Base-by-base conservation (phyloP, 768 basidiomycete species). In the Pleurotus djamor region DNA sequence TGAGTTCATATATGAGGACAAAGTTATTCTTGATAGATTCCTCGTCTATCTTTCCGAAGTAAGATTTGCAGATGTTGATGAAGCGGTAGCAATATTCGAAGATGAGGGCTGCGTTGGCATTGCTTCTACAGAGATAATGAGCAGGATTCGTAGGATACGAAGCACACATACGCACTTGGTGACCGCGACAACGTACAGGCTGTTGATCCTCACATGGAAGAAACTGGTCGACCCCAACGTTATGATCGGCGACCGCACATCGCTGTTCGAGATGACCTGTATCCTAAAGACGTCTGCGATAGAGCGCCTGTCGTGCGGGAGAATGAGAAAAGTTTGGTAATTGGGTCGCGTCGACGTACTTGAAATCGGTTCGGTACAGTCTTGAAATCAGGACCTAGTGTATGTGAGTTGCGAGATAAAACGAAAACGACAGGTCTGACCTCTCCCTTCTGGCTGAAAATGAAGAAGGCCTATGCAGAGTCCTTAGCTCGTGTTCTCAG, bases 21-120 rank as follows among this genome's bases (percentile, higher is more conserved):
- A 99, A 99, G 76, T 99, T 99, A 73, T 96, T 98, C 87, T 98
- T 99, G 64, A 99, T 89, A 17, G 92, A 85, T 72, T 98, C 96
- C 71, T 99, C 97, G 68, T 99, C 97, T 21, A 99, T 85, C 75
- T 98, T 98, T 48, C 96, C 94, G 76, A 98, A 99, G 79, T 99
- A 99, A 5, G 93, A 88, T 71, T 93, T 91, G 62, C 89, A 90
- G 65, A 98, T 97, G 62, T 88, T 85, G 71, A 96, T 94, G 74
- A 99, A 96, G 36, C 94, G 88, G 76, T 98, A 99, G 72, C 93
- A 88, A 73, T 94, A 98, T 72, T 99, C 97, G 76, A 98, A 99
- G 12, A 98, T 91, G 38, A 99, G 85, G 0, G 97, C 97, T 3
- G 96, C 97, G 65, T 98, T 98, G 38, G 94, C 96, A 68, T 99